These are phyloP conservation scores for Straminergon stramineum DNA, from an alignment of 225 moss, liverwort and hornwort genomes.

Conservation along the genomic window DNA sequence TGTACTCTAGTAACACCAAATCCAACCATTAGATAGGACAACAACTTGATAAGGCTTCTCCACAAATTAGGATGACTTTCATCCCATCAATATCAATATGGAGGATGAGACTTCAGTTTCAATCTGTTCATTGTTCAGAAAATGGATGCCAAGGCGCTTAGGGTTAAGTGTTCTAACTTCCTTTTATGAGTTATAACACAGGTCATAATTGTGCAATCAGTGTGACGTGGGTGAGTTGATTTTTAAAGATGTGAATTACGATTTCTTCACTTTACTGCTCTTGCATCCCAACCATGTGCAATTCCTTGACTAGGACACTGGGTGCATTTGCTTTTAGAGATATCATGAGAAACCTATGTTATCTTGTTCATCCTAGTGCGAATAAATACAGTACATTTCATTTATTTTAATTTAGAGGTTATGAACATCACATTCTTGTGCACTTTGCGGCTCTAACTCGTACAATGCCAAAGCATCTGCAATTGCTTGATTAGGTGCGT, in stretches of 20 bases:
- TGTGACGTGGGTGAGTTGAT: background rate
- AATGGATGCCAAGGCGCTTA: no score
- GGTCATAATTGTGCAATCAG: background rate
- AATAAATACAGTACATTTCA: background rate
- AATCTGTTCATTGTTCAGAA: no score
- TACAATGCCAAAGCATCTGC: background rate
- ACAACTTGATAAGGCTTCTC: no score
- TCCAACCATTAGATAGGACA: no score
- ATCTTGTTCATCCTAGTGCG: background rate
- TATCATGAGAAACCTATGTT: background rate
- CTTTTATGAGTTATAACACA: background rate
- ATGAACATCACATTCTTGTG: background rate
- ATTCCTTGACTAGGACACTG: background rate
- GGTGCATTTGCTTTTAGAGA: background rate
- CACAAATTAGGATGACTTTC: no score
- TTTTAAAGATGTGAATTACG: background rate
- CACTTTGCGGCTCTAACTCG: background rate
- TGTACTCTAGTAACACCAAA: no score
- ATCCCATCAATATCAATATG: no score
- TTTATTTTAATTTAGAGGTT: background rate
- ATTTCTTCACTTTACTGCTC: background rate
- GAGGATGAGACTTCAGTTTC: no score
- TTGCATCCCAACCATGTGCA: background rate
- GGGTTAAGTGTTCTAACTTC: background rate
- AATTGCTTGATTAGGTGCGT: background rate